A percentile compares a stretch with the other conserved stretches of the same genome.
phyloP scores from a whole-genome alignment of 2,329 filamentous ascomycete genomes.

The Calonectria pseudoreteaudii region DNA sequence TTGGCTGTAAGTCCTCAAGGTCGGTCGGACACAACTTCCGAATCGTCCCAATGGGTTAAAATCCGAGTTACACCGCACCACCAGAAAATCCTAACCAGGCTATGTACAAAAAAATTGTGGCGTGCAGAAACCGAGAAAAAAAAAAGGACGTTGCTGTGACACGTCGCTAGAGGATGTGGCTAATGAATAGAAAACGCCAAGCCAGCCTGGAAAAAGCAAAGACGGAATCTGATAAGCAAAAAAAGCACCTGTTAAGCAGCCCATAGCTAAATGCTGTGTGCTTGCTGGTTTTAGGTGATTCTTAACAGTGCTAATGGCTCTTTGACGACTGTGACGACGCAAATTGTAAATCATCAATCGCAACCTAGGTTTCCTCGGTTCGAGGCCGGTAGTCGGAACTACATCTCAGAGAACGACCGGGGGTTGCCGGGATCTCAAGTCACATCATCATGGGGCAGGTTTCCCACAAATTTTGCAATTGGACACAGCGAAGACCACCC shows the following conservation, averaged over 20 bases:
- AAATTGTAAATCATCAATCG: not conserved
- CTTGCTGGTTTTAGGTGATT: not conserved
- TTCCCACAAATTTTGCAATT: constrained; percentile 2
- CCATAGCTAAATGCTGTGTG: not conserved
- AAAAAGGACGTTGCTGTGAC: not conserved
- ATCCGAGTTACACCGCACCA: not conserved
- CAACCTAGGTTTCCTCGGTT: not conserved
- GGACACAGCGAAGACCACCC: not conserved
- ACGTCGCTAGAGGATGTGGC: not conserved
- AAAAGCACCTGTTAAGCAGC: not conserved
- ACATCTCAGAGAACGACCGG: not conserved
- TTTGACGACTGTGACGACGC: not conserved
- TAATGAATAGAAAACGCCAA: not conserved
- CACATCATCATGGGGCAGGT: constrained; percentile 3
- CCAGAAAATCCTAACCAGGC: not conserved
- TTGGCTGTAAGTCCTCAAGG: not conserved
- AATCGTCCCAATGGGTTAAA: not conserved
- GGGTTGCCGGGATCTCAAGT: not conserved
- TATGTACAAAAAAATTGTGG: not conserved
- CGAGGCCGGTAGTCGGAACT: constrained; percentile 5
- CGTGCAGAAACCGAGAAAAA: not conserved
- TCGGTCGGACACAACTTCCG: not conserved
- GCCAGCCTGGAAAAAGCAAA: not conserved
- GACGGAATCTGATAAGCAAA: not conserved
- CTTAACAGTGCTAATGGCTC: not conserved